Percentiles rank a stretch among this genome's conserved stretches.
Conservation (phyloP, 1,139 yeast species). For the Lodderomyces oxycetoniae region DNA sequence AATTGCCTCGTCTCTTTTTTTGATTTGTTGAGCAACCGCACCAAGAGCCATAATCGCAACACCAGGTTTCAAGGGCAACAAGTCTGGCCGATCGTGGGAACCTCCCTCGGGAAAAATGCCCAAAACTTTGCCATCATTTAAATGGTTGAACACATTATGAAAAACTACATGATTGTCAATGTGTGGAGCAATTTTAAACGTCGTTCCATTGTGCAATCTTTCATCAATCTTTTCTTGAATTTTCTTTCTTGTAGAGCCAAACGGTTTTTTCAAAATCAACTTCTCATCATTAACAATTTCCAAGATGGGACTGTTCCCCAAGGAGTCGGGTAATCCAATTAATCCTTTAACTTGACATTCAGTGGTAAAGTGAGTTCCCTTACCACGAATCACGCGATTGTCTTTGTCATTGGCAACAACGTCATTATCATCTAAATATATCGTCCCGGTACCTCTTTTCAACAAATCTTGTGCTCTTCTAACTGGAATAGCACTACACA, state of each 20-base stretch:
- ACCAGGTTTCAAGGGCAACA: constrained; percentile 43
- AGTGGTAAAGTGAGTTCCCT: constrained; percentile 44
- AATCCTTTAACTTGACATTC: constrained; percentile 50
- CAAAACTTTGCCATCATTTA: constrained; percentile 52
- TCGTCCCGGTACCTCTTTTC: constrained; percentile 42
- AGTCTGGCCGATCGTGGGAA: constrained; percentile 37
- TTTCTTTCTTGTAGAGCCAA: constrained; percentile 26
- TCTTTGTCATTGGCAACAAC: no score
- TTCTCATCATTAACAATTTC: constrained; percentile 51
- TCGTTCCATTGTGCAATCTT: constrained; percentile 43
- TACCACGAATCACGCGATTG: constrained; percentile 36
- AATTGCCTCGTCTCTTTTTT: background rate
- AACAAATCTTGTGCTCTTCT: constrained; percentile 69
- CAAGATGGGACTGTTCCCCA: constrained; percentile 55
- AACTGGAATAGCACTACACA: constrained; percentile 66
- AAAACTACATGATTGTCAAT: constrained; percentile 59
- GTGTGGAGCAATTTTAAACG: constrained; percentile 56
- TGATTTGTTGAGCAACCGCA: constrained; percentile 30
- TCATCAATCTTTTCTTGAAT: constrained; percentile 29
- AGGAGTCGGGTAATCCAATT: constrained; percentile 55
- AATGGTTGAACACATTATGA: constrained; percentile 58
- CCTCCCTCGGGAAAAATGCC: constrained; percentile 69
- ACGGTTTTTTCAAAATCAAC: constrained; percentile 46
- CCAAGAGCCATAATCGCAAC: constrained; percentile 50
- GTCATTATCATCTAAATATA: constrained; percentile 26